These are phyloP conservation scores for Ceriops decandra DNA, from an alignment of 345 rosid genomes.

Conservation along the genomic window DNA sequence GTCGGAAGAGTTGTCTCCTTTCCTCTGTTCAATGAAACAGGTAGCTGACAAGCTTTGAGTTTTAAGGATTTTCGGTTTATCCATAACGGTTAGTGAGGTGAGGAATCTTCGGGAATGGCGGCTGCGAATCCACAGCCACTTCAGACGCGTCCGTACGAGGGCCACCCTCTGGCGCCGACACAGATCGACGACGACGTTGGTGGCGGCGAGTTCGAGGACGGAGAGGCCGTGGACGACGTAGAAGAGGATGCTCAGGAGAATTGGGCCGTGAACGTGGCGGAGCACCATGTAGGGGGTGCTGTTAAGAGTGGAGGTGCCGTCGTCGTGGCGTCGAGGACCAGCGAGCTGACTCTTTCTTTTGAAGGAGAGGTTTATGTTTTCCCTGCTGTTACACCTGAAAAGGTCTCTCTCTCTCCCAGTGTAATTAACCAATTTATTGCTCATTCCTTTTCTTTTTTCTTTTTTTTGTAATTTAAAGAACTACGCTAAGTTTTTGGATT, in stretches of 20 bases:
- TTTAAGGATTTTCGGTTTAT: slow-evolving; percentile 11
- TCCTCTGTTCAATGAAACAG: slow-evolving; percentile 32
- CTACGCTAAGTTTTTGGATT: too few species aligned
- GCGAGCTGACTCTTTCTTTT: slow-evolving; percentile 69
- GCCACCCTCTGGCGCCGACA: slow-evolving; percentile 25
- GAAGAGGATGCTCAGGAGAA: slow-evolving; percentile 34
- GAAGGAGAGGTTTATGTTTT: slow-evolving; percentile 77
- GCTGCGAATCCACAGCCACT: slow-evolving; percentile 55
- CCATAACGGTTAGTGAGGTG: slow-evolving; percentile 6
- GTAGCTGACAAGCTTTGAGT: slow-evolving; percentile 3
- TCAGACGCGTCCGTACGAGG: slow-evolving; percentile 44
- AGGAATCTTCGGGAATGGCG: slow-evolving; percentile 32
- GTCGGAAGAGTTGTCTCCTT: slow-evolving; percentile 7
- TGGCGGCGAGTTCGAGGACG: slow-evolving; percentile 42
- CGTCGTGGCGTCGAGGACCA: slow-evolving; percentile 46
- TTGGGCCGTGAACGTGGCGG: slow-evolving; percentile 42
- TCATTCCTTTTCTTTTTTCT: not conserved
- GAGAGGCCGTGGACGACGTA: slow-evolving; percentile 38
- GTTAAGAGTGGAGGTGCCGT: slow-evolving; percentile 21
- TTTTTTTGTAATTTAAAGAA: not conserved
- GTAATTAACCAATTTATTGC: not conserved
- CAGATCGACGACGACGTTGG: slow-evolving; percentile 44
- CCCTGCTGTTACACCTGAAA: slow-evolving; percentile 61
- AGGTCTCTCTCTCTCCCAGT: slow-evolving; percentile 25
- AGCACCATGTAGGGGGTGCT: slow-evolving; percentile 16